Percentiles rank a stretch among this genome's conserved stretches.
Evolutionary conservation across 169 alveolate genomes (phyloP).

Genomic region (Neospora caninum): DNA sequence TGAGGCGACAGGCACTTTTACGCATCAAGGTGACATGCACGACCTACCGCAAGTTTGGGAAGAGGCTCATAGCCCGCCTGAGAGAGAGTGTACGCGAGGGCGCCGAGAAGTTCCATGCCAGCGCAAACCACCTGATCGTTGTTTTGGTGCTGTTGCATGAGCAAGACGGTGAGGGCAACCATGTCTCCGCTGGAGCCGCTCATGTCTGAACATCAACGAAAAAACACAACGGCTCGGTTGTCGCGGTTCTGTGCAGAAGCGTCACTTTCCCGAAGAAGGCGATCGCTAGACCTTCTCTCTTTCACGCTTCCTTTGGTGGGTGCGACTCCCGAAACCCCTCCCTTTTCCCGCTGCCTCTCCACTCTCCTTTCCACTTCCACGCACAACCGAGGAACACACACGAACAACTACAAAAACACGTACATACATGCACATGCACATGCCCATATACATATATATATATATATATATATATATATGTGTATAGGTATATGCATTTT

Average conservation of each 20-base stretch:
- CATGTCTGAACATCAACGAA: slow-evolving; percentile 44
- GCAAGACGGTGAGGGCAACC: slow-evolving; percentile 52
- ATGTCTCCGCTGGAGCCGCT: slow-evolving; percentile 64
- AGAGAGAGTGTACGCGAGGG: slow-evolving; percentile 58
- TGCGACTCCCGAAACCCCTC: no score
- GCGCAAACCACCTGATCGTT: slow-evolving; percentile 66
- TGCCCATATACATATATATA: background rate
- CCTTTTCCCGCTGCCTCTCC: no score
- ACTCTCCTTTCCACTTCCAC: no score
- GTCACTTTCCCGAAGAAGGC: no score
- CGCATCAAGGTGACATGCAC: background rate
- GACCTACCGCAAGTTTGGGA: slow-evolving; percentile 35
- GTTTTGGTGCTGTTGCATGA: slow-evolving; percentile 69
- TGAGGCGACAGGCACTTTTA: background rate
- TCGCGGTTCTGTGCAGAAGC: no score
- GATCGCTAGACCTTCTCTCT: no score
- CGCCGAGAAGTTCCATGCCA: slow-evolving; percentile 65
- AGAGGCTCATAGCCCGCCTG: slow-evolving; percentile 51
- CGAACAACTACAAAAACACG: background rate
- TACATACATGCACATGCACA: background rate
- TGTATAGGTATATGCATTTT: background rate
- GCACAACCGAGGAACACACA: no score
- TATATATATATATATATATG: background rate
- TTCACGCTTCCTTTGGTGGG: no score
- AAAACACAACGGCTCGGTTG: background rate